These are phyloP conservation scores for Punica granatum DNA, from an alignment of 345 rosid genomes.

Conservation along the genomic window DNA sequence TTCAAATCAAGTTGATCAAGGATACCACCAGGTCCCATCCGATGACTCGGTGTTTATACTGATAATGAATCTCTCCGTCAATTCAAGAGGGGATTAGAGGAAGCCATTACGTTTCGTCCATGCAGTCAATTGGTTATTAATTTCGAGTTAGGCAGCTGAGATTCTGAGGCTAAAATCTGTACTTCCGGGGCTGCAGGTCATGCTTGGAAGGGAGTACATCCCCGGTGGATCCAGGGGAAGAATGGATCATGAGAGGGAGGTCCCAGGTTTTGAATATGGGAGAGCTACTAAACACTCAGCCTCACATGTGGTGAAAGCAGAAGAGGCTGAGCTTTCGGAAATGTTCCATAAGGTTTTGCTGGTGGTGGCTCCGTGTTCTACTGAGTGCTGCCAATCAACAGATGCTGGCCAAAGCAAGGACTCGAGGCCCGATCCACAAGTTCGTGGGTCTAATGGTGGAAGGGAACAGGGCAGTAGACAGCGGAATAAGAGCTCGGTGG, in stretches of 20 bases:
- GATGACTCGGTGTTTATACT: constrained; percentile 9
- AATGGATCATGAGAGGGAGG: constrained; percentile 49
- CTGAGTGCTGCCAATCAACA: not conserved
- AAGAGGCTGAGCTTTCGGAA: constrained; percentile 50
- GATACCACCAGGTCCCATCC: too few species aligned
- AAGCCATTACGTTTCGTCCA: constrained; percentile 41
- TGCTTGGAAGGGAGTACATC: constrained; percentile 15
- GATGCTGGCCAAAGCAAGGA: constrained; percentile 13
- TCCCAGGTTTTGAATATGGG: constrained; percentile 33
- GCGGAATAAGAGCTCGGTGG: constrained; percentile 40
- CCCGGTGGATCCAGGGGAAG: constrained; percentile 35
- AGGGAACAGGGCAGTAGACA: constrained; percentile 31
- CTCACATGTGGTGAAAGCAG: constrained; percentile 9
- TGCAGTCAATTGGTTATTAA: constrained; percentile 15
- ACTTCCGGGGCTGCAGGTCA: constrained; percentile 16
- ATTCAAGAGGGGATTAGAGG: constrained; percentile 30
- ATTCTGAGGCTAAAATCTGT: constrained; percentile 4
- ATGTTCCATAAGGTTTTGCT: constrained; percentile 55
- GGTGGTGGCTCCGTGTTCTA: constrained; percentile 6
- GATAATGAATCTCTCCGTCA: constrained; percentile 28
- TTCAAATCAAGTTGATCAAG: too few species aligned
- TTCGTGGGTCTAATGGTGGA: constrained; percentile 26
- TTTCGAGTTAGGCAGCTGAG: constrained; percentile 4
- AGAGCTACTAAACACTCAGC: constrained; percentile 58
- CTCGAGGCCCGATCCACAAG: not conserved